Conservation (phyloP, 164 flowering plant species). For the Magnolia officinalis region DNA sequence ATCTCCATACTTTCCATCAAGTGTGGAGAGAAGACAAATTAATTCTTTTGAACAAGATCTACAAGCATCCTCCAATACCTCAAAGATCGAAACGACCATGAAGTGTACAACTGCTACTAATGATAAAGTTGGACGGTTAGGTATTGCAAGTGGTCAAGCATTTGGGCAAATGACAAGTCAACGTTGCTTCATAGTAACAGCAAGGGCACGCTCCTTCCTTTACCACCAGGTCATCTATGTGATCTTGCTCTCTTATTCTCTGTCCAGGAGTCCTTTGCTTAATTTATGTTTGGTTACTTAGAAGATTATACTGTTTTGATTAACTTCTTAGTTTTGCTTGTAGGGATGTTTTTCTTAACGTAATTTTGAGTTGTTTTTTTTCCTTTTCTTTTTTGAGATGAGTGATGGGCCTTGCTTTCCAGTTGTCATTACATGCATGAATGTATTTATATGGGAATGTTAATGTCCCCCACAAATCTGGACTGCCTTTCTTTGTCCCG, state of each 20-base stretch:
- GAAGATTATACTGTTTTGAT: too few relatives aligned
- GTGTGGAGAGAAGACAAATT: slow-evolving; percentile 34
- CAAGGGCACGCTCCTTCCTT: slow-evolving; percentile 85
- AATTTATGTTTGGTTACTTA: neutral
- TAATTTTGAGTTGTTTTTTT: too few relatives aligned
- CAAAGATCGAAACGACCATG: slow-evolving; percentile 20
- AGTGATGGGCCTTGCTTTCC: neutral
- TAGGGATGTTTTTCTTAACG: neutral
- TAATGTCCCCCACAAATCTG: neutral
- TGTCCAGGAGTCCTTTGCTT: neutral
- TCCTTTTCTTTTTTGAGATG: neutral
- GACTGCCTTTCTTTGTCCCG: too few relatives aligned
- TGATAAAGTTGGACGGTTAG: slow-evolving; percentile 7
- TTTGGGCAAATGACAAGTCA: slow-evolving; percentile 74
- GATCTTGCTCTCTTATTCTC: neutral
- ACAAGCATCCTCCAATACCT: slow-evolving; percentile 6
- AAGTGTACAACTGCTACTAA: slow-evolving; percentile 7
- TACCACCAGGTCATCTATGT: slow-evolving; percentile 78
- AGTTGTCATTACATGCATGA: neutral
- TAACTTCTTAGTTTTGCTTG: too few relatives aligned
- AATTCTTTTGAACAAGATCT: slow-evolving; percentile 14
- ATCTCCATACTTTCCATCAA: slow-evolving; percentile 63
- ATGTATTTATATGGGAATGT: neutral
- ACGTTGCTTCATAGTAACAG: slow-evolving; percentile 70
- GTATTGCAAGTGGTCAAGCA: slow-evolving; percentile 22